These are phyloP conservation scores for Actinidia arguta DNA, from an alignment of 179 eudicot species.

Conservation along the genomic window DNA sequence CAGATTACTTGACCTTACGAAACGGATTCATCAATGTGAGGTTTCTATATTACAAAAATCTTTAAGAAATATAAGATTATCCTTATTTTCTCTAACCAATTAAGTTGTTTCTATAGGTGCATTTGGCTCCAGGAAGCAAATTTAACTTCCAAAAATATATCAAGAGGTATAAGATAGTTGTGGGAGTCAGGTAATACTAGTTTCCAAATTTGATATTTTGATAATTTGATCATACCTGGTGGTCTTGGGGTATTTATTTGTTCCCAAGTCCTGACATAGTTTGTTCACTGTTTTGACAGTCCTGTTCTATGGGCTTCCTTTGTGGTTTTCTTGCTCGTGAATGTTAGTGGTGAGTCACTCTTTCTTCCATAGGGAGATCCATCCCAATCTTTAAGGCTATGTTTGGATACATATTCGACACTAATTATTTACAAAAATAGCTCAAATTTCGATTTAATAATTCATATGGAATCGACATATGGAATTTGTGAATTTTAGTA, in stretches of 20 bases:
- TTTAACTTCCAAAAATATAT: conserved; percentile 95
- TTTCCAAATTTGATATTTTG: background rate
- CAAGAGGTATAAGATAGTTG: conserved; percentile 79
- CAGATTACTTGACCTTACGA: conserved; percentile 89
- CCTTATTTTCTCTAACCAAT: background rate
- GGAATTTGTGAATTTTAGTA: too few species aligned
- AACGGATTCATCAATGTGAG: conserved; percentile 91
- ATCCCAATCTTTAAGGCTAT: too few species aligned
- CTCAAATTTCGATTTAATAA: too few species aligned
- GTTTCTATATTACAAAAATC: conserved; percentile 7
- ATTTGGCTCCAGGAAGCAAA: conserved; percentile 82
- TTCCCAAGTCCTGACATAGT: background rate
- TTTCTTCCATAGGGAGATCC: background rate
- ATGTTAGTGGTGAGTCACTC: conserved; percentile 69
- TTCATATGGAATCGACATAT: too few species aligned
- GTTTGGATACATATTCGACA: too few species aligned
- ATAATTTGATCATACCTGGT: background rate
- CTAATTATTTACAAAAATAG: too few species aligned
- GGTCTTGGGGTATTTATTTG: background rate
- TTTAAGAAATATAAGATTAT: background rate
- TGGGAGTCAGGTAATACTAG: conserved; percentile 79
- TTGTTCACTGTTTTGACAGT: conserved; percentile 45
- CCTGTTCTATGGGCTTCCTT: conserved; percentile 93
- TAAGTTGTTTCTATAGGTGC: conserved; percentile 52
- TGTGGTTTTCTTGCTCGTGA: conserved; percentile 87